Evolutionary conservation across 2,329 filamentous ascomycete species (phyloP), one percentile per base, ranked within the genome.

Genomic region (Aspergillus tamarii): DNA sequence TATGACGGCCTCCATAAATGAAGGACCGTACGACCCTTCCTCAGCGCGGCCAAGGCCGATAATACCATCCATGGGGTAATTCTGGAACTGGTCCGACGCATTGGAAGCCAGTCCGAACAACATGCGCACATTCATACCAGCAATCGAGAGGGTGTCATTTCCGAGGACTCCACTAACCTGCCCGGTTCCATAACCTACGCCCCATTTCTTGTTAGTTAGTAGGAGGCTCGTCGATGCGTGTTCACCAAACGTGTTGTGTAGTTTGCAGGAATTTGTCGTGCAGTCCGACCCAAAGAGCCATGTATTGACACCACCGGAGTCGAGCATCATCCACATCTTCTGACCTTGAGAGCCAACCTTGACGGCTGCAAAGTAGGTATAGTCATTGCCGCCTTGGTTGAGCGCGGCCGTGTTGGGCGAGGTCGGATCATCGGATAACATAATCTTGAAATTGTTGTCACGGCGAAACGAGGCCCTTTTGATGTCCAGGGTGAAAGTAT

Each of bases 11-110:
- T 89, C 82, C 74, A 95, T 83, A 69, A 95, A 89, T 52, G 88
- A 91, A 23, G 90, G 86, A 4, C 73, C 73, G 63, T 81, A 74
- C 3, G 75, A 84, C 41, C 81, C 82, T 3, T 85, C 85, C 12
- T 83, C 80, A 65, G 84, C 85, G 70, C 89, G 88, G 19, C 91
- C 90, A 28, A 96, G 80, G 4, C 93, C 93, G 3, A 97, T 81
- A 56, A 97, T 96, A 28, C 93, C 93, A 75, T 97, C 93, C 77
- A 96, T 93, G 1, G 92, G 90, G 70, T 94, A 96, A 59, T 86
- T 85, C 32, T 82, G 79, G 76, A 97, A 96, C 67, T 95, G 89
- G 58, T 87, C 78, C 1, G 91, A 93, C 2, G 91, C 91, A 28
- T 84, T 84, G 39, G 85, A 86, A 26, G 91, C 92, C 64, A 94